phyloP scores from a whole-genome alignment of 768 basidiomycete genomes.

The Butyriboletus loyo region DNA sequence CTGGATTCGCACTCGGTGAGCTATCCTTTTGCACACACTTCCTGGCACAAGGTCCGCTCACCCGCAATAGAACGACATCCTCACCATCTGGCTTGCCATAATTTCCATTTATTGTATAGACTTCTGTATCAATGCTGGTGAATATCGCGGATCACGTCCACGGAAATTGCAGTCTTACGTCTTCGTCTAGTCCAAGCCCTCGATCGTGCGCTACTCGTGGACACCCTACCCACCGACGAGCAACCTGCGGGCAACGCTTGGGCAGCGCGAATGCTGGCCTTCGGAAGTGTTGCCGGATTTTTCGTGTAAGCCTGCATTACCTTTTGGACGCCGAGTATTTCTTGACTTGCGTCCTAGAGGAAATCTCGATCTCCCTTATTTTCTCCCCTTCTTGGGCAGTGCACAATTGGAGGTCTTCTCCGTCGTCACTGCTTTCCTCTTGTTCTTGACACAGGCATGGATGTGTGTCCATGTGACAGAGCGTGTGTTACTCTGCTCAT shows the following conservation, averaged over 20 bases:
- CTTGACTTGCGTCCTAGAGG: constrained; percentile 46
- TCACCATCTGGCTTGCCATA: constrained; percentile 79
- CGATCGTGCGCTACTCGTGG: constrained; percentile 88
- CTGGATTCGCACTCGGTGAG: constrained; percentile 34
- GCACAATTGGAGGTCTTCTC: constrained; percentile 82
- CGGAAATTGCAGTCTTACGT: background rate
- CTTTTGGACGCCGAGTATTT: background rate
- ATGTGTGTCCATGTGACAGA: constrained; percentile 68
- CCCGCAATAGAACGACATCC: constrained; percentile 47
- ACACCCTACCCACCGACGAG: constrained; percentile 66
- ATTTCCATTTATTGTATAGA: constrained; percentile 65
- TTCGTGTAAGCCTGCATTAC: constrained; percentile 61
- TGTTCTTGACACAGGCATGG: constrained; percentile 62
- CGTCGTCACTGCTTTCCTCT: constrained; percentile 64
- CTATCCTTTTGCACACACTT: background rate
- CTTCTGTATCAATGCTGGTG: constrained; percentile 59
- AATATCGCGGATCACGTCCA: background rate
- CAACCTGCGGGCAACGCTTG: constrained; percentile 92
- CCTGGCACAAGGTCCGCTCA: background rate
- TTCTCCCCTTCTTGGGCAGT: constrained; percentile 72
- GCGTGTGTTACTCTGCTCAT: constrained; percentile 55
- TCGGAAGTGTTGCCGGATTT: constrained; percentile 85
- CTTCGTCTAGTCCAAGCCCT: constrained; percentile 69
- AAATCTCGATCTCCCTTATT: constrained; percentile 67
- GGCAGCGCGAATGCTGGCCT: constrained; percentile 89